A percentile compares a stretch with the other conserved stretches of the same genome.
Evolutionary conservation across 176 grass and related monocot genomes (phyloP).

Genomic region (Phragmites australis): DNA sequence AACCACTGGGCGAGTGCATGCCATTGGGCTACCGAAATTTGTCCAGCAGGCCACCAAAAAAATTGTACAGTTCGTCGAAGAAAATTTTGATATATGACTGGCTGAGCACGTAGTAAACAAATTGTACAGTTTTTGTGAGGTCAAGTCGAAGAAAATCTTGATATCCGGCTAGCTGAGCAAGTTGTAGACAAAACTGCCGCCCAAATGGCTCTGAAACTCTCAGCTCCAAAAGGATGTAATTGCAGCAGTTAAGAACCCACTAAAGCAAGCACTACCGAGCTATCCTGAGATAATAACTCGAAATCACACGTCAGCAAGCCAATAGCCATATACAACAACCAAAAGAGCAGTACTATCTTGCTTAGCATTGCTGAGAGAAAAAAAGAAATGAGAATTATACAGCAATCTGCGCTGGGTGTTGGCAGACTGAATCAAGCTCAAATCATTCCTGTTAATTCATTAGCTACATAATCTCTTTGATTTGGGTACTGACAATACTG

Average conservation of each 20-base stretch:
- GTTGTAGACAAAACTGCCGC: too few relatives aligned
- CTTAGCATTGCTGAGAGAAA: background rate
- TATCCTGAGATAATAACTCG: background rate
- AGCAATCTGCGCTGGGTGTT: constrained; percentile 20
- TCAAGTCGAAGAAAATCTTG: too few relatives aligned
- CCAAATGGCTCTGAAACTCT: too few relatives aligned
- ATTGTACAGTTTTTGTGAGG: too few relatives aligned
- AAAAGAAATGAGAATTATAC: constrained; percentile 24
- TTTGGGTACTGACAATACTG: constrained; percentile 25
- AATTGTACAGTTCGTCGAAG: too few relatives aligned
- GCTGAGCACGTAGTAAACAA: too few relatives aligned
- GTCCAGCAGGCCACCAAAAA: too few relatives aligned
- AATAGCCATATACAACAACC: constrained; percentile 21
- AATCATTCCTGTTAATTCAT: constrained; percentile 10
- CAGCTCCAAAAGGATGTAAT: background rate
- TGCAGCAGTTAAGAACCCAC: background rate
- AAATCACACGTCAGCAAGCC: constrained; percentile 20
- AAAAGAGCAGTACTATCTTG: constrained; percentile 9
- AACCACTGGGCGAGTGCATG: too few relatives aligned
- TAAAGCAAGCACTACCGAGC: background rate
- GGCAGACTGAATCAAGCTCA: constrained; percentile 4
- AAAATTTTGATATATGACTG: too few relatives aligned
- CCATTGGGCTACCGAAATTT: too few relatives aligned
- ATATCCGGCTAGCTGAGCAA: too few relatives aligned
- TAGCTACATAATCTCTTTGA: constrained; percentile 12